Percentiles rank a stretch among this genome's conserved stretches.
phyloP scores from a whole-genome alignment of 23 red algal genomes.

The Gracilaria vermiculophylla region DNA sequence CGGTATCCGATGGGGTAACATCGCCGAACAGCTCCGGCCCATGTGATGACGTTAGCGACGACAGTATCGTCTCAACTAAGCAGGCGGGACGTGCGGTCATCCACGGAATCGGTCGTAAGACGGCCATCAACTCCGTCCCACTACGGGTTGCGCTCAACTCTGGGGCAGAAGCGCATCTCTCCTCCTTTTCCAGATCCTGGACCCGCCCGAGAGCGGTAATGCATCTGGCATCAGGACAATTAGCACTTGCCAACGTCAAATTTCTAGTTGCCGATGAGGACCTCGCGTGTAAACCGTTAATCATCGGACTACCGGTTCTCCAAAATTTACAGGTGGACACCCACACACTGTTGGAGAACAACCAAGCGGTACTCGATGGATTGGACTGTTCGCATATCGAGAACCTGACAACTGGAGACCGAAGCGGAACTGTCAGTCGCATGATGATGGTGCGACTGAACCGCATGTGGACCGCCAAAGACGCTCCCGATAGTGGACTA shows the following conservation, averaged over 20 bases:
- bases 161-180: conserved; percentile 22
- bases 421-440: neutral
- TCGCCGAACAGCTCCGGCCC: neutral
- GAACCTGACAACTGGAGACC: neutral
- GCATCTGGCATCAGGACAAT: conserved; percentile 9
- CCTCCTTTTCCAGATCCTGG: neutral
- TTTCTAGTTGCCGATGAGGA: conserved; percentile 28
- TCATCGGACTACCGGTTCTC: conserved; percentile 6
- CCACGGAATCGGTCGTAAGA: neutral
- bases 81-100: neutral
- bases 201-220: neutral
- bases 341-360: conserved; percentile 6
- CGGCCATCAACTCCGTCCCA: no score
- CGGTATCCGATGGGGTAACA: neutral
- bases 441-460: conserved; percentile 19
- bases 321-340: conserved; percentile 14
- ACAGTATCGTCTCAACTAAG: neutral
- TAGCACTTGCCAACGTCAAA: neutral
- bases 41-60: conserved; percentile 4
- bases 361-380: conserved; percentile 8
- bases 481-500: neutral
- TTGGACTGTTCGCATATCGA: neutral
- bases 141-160: neutral
- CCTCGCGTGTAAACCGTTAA: neutral
- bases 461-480: neutral